Conservation (phyloP, 2,329 filamentous ascomycete genomes). For the Fusarium pilosicola region DNA sequence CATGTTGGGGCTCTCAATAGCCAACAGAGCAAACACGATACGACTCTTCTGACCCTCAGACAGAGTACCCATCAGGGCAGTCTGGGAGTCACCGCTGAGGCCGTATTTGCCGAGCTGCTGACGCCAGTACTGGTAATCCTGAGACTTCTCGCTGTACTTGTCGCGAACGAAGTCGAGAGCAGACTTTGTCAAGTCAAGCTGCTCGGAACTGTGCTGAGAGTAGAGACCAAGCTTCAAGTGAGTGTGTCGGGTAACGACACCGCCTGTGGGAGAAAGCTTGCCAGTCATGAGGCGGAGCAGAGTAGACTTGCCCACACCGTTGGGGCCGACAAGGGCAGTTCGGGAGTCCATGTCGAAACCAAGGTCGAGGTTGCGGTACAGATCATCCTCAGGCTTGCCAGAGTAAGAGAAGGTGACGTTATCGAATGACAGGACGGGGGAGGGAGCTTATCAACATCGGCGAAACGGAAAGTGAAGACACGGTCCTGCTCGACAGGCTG, state of each 20-base stretch:
- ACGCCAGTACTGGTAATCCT: slow-evolving; percentile 99
- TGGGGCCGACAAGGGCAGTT: slow-evolving; percentile 95
- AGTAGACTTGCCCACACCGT: slow-evolving; percentile 99
- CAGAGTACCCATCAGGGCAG: slow-evolving; percentile 95
- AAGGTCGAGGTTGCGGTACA: slow-evolving; percentile 96
- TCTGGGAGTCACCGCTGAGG: slow-evolving; percentile 91
- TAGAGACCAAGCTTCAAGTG: slow-evolving; percentile 99
- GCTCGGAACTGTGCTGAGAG: slow-evolving; percentile 97
- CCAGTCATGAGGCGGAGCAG: slow-evolving; percentile 96
- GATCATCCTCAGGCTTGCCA: slow-evolving; percentile 85
- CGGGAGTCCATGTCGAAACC: slow-evolving; percentile 99
- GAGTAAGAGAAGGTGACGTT: slow-evolving; percentile 98
- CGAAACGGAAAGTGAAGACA: slow-evolving; percentile 97
- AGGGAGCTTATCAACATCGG: slow-evolving; percentile 98
- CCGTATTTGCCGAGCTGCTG: slow-evolving; percentile 97
- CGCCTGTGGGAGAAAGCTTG: slow-evolving; percentile 85
- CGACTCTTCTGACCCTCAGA: slow-evolving; percentile 98
- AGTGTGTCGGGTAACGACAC: slow-evolving; percentile 88
- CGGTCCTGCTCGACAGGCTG: slow-evolving; percentile 86
- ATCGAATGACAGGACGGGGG: slow-evolving; percentile 97
- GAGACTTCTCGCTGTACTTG: slow-evolving; percentile 87
- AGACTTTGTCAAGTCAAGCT: slow-evolving; percentile 98
- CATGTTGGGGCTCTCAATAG: slow-evolving; percentile 98
- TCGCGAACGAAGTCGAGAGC: slow-evolving; percentile 97
- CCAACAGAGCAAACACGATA: slow-evolving; percentile 96